These are phyloP conservation scores for Mycena epipterygia DNA, from an alignment of 768 basidiomycete species.

Conservation along the genomic window DNA sequence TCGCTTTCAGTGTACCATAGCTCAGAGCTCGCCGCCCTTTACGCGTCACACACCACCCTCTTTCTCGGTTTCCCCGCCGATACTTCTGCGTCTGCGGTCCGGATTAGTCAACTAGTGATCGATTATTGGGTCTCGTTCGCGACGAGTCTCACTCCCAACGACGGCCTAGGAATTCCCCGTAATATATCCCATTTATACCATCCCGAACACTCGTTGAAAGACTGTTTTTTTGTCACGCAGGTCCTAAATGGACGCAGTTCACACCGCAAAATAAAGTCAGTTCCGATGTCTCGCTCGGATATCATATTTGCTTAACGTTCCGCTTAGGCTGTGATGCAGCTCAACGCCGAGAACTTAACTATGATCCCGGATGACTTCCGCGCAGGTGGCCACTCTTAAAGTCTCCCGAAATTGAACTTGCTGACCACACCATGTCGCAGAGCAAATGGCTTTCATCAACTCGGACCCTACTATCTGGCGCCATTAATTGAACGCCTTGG, in stretches of 20 bases:
- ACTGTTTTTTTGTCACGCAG: background rate
- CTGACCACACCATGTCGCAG: constrained; percentile 36
- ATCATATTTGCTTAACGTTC: background rate
- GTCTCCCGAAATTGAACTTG: too few relatives aligned
- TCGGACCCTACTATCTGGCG: constrained; percentile 26
- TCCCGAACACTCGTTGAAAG: too few relatives aligned
- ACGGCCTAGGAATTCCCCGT: constrained; percentile 53
- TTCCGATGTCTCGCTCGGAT: background rate
- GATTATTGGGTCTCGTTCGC: constrained; percentile 65
- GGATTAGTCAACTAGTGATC: constrained; percentile 53
- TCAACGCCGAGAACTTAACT: constrained; percentile 38
- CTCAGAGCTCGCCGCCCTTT: constrained; percentile 49
- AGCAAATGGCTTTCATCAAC: constrained; percentile 39
- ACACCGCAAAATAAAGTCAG: constrained; percentile 30
- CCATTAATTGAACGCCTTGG: too few relatives aligned
- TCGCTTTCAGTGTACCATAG: constrained; percentile 45
- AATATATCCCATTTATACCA: background rate
- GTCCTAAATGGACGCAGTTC: constrained; percentile 39
- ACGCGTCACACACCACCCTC: too few relatives aligned
- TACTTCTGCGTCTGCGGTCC: constrained; percentile 19
- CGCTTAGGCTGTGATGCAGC: constrained; percentile 37
- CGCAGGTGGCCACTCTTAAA: background rate
- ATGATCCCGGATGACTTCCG: constrained; percentile 41
- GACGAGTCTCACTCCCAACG: constrained; percentile 57
- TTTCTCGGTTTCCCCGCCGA: too few relatives aligned